Evolutionary conservation across 75 land plant species (phyloP), one percentile per base, ranked within the genome.

Genomic region (Cunninghamia lanceolata): DNA sequence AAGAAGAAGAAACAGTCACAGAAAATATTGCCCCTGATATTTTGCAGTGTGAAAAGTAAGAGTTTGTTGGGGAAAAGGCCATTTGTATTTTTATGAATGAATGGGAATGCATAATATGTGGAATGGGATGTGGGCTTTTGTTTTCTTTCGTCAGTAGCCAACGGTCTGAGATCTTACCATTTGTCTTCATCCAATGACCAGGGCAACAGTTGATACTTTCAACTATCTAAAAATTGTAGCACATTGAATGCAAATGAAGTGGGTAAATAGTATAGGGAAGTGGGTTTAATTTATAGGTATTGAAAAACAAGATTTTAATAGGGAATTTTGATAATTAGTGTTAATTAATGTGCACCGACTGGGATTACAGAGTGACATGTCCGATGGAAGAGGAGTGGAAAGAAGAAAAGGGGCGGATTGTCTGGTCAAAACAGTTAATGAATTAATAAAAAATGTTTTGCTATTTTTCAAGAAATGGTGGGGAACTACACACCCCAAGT

Each of bases 91-190:
- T 45, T 77, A 13, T 80, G 30, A 10, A 28, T 80, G 52, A 43
- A 9, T 80, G 32, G 82, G 82, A 0, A 80, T 28, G 45, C 15
- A 25, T 8, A 6, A 77, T 19, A 77, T 63, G 80, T 21, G 80
- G 80, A 77, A 77, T 39, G 80, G 25, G 80, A 77, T 39, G 45
- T 19, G 80, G 19, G 19, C n/a, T 80, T 21, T 80, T 4, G 45
- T 28, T 40, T 43, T 38, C 25, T 80, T 80, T 45, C 11, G 82
- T 80, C 82, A 80, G 82, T 43, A 45, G 82, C 82, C 50, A 80
- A 80, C 82, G 50, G 82, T 45, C 46, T 13, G 3, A 45, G 82
- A 80, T 80, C 82, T 80, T 45, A 45, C 82, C 46, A n/a, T 45
- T 80, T 80, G 82, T 28, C 82, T 40, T 25, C 47, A 80, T 25